Evolutionary conservation across 805 yeast species (phyloP), one percentile per base, ranked within the genome.

Genomic region (Candida sithepensis): DNA sequence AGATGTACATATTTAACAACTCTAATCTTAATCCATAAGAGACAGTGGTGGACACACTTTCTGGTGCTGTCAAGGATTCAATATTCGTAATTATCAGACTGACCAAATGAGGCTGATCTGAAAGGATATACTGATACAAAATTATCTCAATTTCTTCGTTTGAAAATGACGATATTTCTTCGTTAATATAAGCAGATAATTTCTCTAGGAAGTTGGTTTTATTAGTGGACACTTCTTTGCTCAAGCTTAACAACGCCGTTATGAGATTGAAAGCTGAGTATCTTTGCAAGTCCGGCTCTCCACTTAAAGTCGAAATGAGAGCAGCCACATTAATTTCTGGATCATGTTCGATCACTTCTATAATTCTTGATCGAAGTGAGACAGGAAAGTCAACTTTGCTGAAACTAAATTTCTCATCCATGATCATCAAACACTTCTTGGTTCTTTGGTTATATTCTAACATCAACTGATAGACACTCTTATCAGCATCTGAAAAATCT

Each of bases 1-100:
- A 23, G 12, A 63, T 44, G 9, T 50, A 46, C n/a, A 47, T 45
- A 1, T 52, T 43, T 2, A 61, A 41, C 16, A 60, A 47, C 16
- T 32, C 40, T 10, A 46, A 18, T 34, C 50, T 52, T 14, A 55
- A 21, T 4, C 18, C n/a, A 21, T 49, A 45, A 2, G 55, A 43
- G 13, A 30, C 21, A 13, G 21, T 4, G 4, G 30, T 16, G 3
- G 37, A 10, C 9, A 24, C 33, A 20, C 14, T 6, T 18, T 24
- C 22, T 39, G 38, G 38, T 34, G 20, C 20, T 16, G 18, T 16
- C 20, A 34, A 3, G 6, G 38, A 34, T 30, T 48, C 39, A 43
- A 51, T 39, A 23, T 47, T 42, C 4, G 52, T 39, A 12, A 51
- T 24, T 12, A 45, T 22, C 12, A 34, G 45, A 24, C 43, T 43